Evolutionary conservation across 805 yeast genomes (phyloP).

Genomic region (Lipomyces spencermartinsiae): DNA sequence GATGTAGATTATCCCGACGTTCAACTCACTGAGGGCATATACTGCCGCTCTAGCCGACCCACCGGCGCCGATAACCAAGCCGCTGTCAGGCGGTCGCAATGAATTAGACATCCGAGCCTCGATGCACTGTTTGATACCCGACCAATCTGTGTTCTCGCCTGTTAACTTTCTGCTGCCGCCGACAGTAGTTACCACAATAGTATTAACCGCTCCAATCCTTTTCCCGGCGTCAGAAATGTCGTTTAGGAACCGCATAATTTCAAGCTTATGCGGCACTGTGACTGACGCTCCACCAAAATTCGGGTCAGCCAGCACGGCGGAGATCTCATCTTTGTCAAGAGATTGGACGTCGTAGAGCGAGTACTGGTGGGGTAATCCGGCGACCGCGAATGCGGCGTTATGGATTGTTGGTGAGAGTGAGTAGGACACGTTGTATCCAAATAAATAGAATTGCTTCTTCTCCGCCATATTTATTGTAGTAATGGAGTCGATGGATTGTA

Average conservation of each 20-base stretch:
- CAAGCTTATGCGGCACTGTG: slow-evolving; percentile 90
- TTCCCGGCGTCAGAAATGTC: slow-evolving; percentile 78
- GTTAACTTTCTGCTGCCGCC: slow-evolving; percentile 15
- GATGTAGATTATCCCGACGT: slow-evolving; percentile 79
- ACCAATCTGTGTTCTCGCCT: slow-evolving; percentile 97
- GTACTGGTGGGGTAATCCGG: slow-evolving; percentile 80
- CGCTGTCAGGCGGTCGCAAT: slow-evolving; percentile 76
- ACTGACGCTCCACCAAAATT: slow-evolving; percentile 97
- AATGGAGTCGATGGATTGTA: neutral
- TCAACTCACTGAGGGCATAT: slow-evolving; percentile 79
- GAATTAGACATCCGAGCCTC: slow-evolving; percentile 46
- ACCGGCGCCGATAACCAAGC: slow-evolving; percentile 93
- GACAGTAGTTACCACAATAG: slow-evolving; percentile 58
- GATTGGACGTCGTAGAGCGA: slow-evolving; percentile 40
- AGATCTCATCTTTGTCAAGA: slow-evolving; percentile 14
- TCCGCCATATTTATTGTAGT: neutral
- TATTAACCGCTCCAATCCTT: slow-evolving; percentile 92
- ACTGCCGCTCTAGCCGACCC: slow-evolving; percentile 97
- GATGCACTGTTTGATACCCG: slow-evolving; percentile 79
- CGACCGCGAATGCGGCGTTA: slow-evolving; percentile 72
- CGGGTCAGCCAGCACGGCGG: slow-evolving; percentile 47
- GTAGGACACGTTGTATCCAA: slow-evolving; percentile 53
- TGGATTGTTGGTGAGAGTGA: slow-evolving; percentile 91
- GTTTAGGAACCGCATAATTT: slow-evolving; percentile 69
- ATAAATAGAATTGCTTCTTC: slow-evolving; percentile 49